These are phyloP conservation scores for Lumnitzera racemosa DNA, from an alignment of 345 rosid species.

Conservation along the genomic window DNA sequence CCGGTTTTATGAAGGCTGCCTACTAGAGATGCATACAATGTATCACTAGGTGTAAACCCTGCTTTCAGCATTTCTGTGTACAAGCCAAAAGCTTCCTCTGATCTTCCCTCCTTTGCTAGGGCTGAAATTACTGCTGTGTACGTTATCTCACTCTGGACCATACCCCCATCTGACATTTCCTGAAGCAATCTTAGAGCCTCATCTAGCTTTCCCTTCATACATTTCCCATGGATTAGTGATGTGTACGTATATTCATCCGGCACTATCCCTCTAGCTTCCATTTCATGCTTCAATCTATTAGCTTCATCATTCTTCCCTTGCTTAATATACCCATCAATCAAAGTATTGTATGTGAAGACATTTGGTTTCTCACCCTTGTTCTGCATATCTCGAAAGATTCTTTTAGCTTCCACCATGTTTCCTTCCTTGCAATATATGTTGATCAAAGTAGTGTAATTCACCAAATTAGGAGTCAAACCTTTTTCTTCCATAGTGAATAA, in stretches of 20 bases:
- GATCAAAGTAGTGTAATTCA: conserved; percentile 60
- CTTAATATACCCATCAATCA: conserved; percentile 60
- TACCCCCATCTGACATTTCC: conserved; percentile 45
- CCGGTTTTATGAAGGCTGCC: conserved; percentile 45
- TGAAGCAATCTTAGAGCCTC: conserved; percentile 55
- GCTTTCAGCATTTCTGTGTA: conserved; percentile 58
- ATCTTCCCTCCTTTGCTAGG: conserved; percentile 66
- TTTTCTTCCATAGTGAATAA: conserved; percentile 48
- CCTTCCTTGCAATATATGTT: conserved; percentile 78
- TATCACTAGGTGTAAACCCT: conserved; percentile 58
- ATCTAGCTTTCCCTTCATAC: conserved; percentile 50
- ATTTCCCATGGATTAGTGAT: conserved; percentile 73
- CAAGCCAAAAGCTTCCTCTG: conserved; percentile 71
- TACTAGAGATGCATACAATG: conserved; percentile 62
- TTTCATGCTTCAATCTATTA: conserved; percentile 41
- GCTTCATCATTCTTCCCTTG: conserved; percentile 64
- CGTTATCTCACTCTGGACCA: conserved; percentile 36
- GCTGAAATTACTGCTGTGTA: conserved; percentile 63
- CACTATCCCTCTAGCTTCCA: conserved; percentile 41
- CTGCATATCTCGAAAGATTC: conserved; percentile 55
- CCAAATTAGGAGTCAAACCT: conserved; percentile 40
- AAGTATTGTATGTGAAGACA: conserved; percentile 50
- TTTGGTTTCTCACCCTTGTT: conserved; percentile 44
- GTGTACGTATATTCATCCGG: conserved; percentile 65
- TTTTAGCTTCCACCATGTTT: conserved; percentile 64